These are phyloP conservation scores for Ganoderma sinense DNA, from an alignment of 1,284 basidiomycete genomes.

Conservation along the genomic window DNA sequence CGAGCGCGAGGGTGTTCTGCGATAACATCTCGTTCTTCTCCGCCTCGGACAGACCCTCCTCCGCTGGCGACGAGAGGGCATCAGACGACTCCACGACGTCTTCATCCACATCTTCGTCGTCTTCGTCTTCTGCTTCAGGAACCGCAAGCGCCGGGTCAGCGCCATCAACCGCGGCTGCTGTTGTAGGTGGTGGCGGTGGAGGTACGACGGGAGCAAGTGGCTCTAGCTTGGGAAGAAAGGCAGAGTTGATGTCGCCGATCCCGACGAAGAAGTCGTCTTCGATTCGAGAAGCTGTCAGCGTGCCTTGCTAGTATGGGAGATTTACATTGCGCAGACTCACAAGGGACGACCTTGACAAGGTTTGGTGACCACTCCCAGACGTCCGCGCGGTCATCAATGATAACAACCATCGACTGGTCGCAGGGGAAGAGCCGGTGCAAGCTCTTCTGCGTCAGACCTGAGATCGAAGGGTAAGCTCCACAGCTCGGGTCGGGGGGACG, in stretches of 20 bases:
- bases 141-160: constrained; percentile 7
- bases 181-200: constrained; percentile 36
- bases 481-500: not conserved
- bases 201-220: constrained; percentile 51
- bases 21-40: constrained; percentile 63
- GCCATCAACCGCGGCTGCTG: constrained; percentile 15
- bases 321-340: constrained; percentile 55
- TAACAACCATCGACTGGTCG: constrained; percentile 98
- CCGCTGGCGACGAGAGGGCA: constrained; percentile 37
- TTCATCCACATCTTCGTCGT: constrained; percentile 19
- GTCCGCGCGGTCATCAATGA: constrained; percentile 97
- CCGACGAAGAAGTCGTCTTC: constrained; percentile 97
- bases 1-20: constrained; percentile 75
- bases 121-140: constrained; percentile 16
- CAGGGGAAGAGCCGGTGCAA: constrained; percentile 92
- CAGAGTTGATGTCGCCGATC: constrained; percentile 98
- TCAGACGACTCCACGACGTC: constrained; percentile 21
- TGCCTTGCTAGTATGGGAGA: constrained; percentile 10
- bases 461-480: constrained; percentile 7
- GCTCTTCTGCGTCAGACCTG: constrained; percentile 90
- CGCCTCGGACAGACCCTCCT: constrained; percentile 50
- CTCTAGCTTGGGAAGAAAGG: constrained; percentile 85
- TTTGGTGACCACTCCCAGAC: constrained; percentile 98
- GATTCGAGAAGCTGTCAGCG: not conserved
- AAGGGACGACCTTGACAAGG: constrained; percentile 95